These are phyloP conservation scores for Xylaria sp. DNA, from an alignment of 2,329 filamentous ascomycete species.

Conservation along the genomic window DNA sequence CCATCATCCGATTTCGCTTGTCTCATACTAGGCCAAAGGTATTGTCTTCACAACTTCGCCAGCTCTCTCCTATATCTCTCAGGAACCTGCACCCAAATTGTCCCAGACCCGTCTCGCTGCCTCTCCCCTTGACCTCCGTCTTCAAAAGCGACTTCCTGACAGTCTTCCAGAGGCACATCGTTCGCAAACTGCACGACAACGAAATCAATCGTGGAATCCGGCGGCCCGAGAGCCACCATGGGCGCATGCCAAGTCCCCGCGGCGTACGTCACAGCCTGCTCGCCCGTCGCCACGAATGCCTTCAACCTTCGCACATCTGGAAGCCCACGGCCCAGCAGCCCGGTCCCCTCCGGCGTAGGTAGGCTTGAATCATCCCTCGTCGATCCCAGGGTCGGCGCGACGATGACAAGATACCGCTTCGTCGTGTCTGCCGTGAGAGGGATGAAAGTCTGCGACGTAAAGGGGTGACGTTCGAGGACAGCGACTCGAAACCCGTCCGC, in stretches of 20 bases:
- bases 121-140: conserved; percentile 51
- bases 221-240: conserved; percentile 83
- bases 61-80: conserved; percentile 24
- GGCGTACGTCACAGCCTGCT: conserved; percentile 90
- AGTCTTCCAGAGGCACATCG: conserved; percentile 84
- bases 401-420: conserved; percentile 81
- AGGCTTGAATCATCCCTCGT: conserved; percentile 52
- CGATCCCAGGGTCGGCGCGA: conserved; percentile 78
- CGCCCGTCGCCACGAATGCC: conserved; percentile 81
- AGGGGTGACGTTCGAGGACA: conserved; percentile 91
- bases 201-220: conserved; percentile 76
- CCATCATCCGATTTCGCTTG: background rate
- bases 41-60: conserved; percentile 21
- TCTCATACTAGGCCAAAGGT: background rate
- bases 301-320: conserved; percentile 77
- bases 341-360: conserved; percentile 49
- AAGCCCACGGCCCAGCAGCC: conserved; percentile 69
- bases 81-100: conserved; percentile 45
- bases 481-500: conserved; percentile 69
- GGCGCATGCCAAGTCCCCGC: conserved; percentile 96
- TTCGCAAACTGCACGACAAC: conserved; percentile 91
- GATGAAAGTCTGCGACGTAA: conserved; percentile 91
- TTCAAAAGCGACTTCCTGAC: conserved; percentile 73
- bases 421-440: conserved; percentile 68
- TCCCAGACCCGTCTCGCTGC: conserved; percentile 48